Conservation (phyloP, 2,329 filamentous ascomycete genomes). For the Pestalotiopsis sp. region DNA sequence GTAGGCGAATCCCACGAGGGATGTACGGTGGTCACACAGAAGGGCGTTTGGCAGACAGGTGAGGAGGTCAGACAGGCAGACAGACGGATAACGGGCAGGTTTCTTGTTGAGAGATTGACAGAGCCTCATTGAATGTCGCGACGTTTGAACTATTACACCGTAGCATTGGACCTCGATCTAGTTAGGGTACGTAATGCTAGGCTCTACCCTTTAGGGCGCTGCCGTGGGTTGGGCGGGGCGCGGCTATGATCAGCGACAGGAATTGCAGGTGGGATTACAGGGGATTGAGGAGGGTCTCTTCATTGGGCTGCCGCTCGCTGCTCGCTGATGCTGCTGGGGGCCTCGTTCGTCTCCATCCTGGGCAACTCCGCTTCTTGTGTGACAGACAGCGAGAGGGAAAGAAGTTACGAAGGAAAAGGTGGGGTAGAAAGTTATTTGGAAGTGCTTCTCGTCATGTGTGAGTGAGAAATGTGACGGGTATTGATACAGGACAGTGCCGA, state of each 20-base stretch:
- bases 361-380: background rate
- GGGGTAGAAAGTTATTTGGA: slow-evolving; percentile 3
- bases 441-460: background rate
- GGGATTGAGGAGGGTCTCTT: background rate
- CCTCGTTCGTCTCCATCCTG: background rate
- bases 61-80: background rate
- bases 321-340: too few relatives aligned
- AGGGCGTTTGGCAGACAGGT: background rate
- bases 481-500: background rate
- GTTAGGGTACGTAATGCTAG: background rate
- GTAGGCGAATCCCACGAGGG: background rate
- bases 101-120: background rate
- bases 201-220: background rate
- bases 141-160: background rate
- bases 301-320: too few relatives aligned
- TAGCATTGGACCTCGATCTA: background rate
- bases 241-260: background rate
- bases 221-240: background rate
- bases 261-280: background rate
- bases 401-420: background rate
- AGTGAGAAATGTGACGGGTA: background rate
- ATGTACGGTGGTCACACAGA: background rate
- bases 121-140: background rate
- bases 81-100: background rate
- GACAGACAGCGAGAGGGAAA: background rate